These are phyloP conservation scores for Debaryomyces sp. DNA, from an alignment of 1,139 yeast species.

Conservation along the genomic window DNA sequence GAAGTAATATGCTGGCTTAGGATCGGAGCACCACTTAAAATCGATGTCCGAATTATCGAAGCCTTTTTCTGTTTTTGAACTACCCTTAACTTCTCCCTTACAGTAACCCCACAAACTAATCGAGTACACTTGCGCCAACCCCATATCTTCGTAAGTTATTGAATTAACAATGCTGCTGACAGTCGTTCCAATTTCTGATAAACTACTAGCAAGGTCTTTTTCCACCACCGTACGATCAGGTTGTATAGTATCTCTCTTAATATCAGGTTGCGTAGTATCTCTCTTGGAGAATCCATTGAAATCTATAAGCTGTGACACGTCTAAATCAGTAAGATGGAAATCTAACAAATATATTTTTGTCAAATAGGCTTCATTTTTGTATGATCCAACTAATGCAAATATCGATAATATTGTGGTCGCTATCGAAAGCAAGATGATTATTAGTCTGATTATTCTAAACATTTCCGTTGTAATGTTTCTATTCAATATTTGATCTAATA, in stretches of 20 bases:
- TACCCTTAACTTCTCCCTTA: slow-evolving; percentile 42
- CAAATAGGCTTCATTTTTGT: slow-evolving; percentile 35
- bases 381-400: slow-evolving; percentile 48
- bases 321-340: slow-evolving; percentile 37
- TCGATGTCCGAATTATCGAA: slow-evolving; percentile 40
- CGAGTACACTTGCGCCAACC: slow-evolving; percentile 63
- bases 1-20: slow-evolving; percentile 51
- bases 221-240: not conserved
- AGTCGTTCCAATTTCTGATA: not conserved
- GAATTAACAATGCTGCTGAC: slow-evolving; percentile 13
- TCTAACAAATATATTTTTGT: slow-evolving; percentile 42
- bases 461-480: slow-evolving; percentile 13
- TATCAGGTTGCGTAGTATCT: slow-evolving; percentile 1
- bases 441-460: slow-evolving; percentile 38
- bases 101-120: slow-evolving; percentile 79
- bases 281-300: slow-evolving; percentile 13
- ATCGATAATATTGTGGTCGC: slow-evolving; percentile 37
- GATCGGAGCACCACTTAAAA: slow-evolving; percentile 58
- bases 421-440: slow-evolving; percentile 38
- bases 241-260: slow-evolving; percentile 12
- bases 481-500: not conserved
- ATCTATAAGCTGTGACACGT: slow-evolving; percentile 34
- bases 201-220: slow-evolving; percentile 1
- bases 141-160: slow-evolving; percentile 35
- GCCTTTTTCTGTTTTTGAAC: slow-evolving; percentile 18